Base-by-base conservation (phyloP, 768 basidiomycete species). In the Agrocybe chaxingu region DNA sequence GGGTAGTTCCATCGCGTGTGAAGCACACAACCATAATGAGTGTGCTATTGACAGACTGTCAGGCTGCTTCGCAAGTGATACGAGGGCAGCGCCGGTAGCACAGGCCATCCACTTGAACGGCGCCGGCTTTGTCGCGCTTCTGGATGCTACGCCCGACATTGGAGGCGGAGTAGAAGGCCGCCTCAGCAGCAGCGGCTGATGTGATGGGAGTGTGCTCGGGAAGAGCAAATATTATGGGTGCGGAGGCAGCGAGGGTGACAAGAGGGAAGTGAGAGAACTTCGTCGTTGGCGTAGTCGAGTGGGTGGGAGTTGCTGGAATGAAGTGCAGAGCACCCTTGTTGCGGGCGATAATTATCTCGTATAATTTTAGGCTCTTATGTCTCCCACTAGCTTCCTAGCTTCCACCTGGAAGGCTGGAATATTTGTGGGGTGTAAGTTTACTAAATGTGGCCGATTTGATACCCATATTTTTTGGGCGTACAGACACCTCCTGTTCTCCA, bases 71-170 rank as follows among this genome's bases (percentile, higher is more conserved):
- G 40, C 52, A 53, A 37, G 39, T 48, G 16, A 47, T 53, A 4
- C 42, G 24, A 4, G 52, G 52, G 52, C 52, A 53, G 19, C 16
- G 43, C 41, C 52, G 52, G 42, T 53, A 53, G 32, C 52, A 37
- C 34, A 53, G 46, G 6, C 52, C 52, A 33, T 53, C 52, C 8
- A 48, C 46, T 12, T 38, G 11, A 31, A 53, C 52, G 12, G 34
- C 32, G 11, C 47, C 52, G 13, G 31, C 19, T 11, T 39, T 45
- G 46, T 32, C 41, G 41, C 52, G 52, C 35, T 18, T 44, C 41
- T 53, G 35, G 42, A 31, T 5, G 31, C 16, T 41, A 36, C 52
- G 41, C 3, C 18, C 44, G 33, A 31, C 32, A 0, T 19, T 31
- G 4, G 45, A n/a, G 8, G 40, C 24, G 36, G 34, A 43, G 52